A percentile compares a stretch with the other conserved stretches of the same genome.
Evolutionary conservation across 2,329 filamentous ascomycete species (phyloP).

Genomic region (Raffaelea albimanens): DNA sequence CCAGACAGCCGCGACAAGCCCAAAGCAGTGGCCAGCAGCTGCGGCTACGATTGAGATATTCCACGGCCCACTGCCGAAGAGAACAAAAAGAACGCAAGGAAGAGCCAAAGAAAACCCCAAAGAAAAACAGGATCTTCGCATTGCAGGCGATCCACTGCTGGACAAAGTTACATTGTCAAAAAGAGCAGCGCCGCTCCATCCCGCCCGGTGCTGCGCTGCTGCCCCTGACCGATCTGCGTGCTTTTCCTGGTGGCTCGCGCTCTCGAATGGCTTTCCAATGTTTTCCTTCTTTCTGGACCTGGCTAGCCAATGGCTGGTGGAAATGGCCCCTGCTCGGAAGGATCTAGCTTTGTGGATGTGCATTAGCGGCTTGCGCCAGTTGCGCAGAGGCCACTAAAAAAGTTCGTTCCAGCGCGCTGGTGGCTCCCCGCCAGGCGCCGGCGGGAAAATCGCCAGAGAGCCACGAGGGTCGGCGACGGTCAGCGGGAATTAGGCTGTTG

Average conservation of each 20-base stretch:
- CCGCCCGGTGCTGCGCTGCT: too few relatives aligned
- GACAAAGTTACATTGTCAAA: too few relatives aligned
- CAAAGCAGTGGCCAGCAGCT: too few relatives aligned
- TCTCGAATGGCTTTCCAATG: too few relatives aligned
- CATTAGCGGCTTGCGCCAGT: neutral
- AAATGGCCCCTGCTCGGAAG: neutral
- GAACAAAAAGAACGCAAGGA: neutral
- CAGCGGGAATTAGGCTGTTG: too few relatives aligned
- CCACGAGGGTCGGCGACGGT: neutral
- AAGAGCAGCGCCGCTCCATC: too few relatives aligned
- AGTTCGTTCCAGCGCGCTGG: neutral
- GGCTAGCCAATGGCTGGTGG: neutral
- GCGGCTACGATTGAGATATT: too few relatives aligned
- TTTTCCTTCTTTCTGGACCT: neutral
- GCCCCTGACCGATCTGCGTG: too few relatives aligned
- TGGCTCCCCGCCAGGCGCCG: neutral
- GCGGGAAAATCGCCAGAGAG: neutral
- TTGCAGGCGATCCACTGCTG: too few relatives aligned
- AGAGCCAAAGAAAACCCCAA: neutral
- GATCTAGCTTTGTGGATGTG: neutral
- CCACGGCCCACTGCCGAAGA: too few relatives aligned
- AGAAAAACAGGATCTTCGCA: neutral
- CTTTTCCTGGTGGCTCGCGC: too few relatives aligned
- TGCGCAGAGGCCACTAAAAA: neutral
- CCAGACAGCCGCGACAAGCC: too few relatives aligned